Percentiles rank a stretch among this genome's conserved stretches.
These are phyloP conservation scores for Spergularia bocconei DNA, from an alignment of 148 eudicot species.

Conservation along the genomic window DNA sequence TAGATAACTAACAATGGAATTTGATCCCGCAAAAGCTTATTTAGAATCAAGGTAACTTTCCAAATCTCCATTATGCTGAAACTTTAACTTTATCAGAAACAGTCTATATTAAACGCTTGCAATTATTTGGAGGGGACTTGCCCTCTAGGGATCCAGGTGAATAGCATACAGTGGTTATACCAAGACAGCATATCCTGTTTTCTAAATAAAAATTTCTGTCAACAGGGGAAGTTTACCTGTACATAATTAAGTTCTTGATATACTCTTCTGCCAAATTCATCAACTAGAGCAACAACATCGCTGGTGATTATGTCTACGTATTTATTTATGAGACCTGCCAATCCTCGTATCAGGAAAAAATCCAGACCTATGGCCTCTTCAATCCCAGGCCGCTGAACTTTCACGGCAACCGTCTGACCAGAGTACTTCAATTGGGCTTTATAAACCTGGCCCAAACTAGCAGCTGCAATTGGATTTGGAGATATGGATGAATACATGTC, in stretches of 20 bases:
- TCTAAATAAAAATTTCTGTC: conserved; percentile 1
- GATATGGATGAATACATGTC: conserved; percentile 79
- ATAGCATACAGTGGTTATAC: neutral
- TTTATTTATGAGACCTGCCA: conserved; percentile 76
- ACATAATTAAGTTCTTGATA: conserved; percentile 98
- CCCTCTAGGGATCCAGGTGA: neutral
- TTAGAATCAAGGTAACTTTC: neutral
- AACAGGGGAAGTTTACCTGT: conserved; percentile 55
- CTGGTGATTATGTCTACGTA: conserved; percentile 79
- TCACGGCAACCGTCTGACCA: conserved; percentile 91
- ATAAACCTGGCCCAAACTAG: conserved; percentile 98
- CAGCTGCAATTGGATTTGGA: conserved; percentile 92
- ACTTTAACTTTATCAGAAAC: conserved; percentile 6
- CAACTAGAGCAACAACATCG: conserved; percentile 94
- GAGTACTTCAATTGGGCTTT: conserved; percentile 88
- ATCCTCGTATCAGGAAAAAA: conserved; percentile 87
- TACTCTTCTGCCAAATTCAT: conserved; percentile 97
- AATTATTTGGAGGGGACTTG: neutral
- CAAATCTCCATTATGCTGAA: neutral
- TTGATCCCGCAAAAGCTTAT: conserved; percentile 1
- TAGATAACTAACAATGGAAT: neutral
- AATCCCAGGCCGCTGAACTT: conserved; percentile 98
- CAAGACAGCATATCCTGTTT: neutral
- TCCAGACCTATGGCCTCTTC: conserved; percentile 96
- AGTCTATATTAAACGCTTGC: neutral